Evolutionary conservation across 2,329 filamentous ascomycete genomes (phyloP).

Genomic region (Penicillium sp.): DNA sequence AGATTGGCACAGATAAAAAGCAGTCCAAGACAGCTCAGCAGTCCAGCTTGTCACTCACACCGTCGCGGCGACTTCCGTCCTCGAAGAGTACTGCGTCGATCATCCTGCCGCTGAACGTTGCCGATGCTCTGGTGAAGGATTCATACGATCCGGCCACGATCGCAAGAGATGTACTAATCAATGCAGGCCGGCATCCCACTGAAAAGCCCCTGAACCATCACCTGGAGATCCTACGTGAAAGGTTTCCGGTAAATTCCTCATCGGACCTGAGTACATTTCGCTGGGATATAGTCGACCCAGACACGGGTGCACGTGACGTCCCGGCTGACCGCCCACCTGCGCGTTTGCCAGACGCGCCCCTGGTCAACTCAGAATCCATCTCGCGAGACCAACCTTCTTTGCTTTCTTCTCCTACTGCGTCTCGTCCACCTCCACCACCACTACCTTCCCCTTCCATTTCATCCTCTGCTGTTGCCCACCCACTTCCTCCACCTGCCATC

Average conservation of each 20-base stretch:
- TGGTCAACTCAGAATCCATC: no score
- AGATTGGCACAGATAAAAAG: no score
- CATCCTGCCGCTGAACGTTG: constrained; percentile 45
- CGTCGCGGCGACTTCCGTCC: no score
- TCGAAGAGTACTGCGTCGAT: no score
- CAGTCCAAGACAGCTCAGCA: no score
- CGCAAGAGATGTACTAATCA: constrained; percentile 61
- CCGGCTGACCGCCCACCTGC: neutral
- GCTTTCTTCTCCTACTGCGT: no score
- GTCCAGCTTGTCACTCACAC: no score
- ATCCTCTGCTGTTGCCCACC: neutral
- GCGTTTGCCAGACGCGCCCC: neutral
- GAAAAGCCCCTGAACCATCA: constrained; percentile 60
- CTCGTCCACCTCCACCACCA: neutral
- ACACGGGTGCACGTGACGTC: constrained; percentile 7
- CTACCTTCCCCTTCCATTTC: neutral
- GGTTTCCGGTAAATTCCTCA: constrained; percentile 44
- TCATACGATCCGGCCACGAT: constrained; percentile 62
- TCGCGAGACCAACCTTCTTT: no score
- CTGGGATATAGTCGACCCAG: constrained; percentile 59
- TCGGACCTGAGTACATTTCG: constrained; percentile 58
- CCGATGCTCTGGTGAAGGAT: constrained; percentile 44
- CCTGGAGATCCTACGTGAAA: constrained; percentile 49
- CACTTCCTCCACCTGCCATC: neutral
- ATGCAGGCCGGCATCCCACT: constrained; percentile 59